Conservation (phyloP, 345 rosid genomes). For the Nephelium lappaceum region DNA sequence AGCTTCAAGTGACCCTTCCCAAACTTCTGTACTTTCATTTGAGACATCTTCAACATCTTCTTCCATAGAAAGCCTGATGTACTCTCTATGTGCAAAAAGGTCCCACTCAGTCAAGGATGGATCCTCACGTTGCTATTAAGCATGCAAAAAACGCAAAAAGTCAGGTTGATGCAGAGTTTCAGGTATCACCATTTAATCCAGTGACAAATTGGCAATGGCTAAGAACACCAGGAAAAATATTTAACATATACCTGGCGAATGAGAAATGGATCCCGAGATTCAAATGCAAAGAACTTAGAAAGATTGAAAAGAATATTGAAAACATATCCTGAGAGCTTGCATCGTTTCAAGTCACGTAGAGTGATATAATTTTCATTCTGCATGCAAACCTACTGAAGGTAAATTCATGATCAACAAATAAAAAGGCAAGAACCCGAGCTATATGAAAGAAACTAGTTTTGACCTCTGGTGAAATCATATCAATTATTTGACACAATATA, state of each 20-base stretch:
- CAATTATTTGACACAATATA: conserved; percentile 84
- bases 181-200: neutral
- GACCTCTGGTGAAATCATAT: conserved; percentile 90
- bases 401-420: conserved; percentile 1
- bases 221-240: conserved; percentile 3
- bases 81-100: conserved; percentile 72
- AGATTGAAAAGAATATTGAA: conserved; percentile 91
- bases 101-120: conserved; percentile 82
- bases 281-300: conserved; percentile 79
- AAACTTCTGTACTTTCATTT: conserved; percentile 71
- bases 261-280: conserved; percentile 78
- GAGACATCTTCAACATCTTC: conserved; percentile 80
- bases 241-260: conserved; percentile 64
- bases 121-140: conserved; percentile 61
- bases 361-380: conserved; percentile 75
- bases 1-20: conserved; percentile 76
- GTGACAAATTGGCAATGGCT: conserved; percentile 17
- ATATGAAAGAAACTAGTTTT: conserved; percentile 11
- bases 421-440: neutral
- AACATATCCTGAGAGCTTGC: conserved; percentile 76
- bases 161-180: neutral
- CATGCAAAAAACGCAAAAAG: conserved; percentile 6
- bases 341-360: conserved; percentile 61
- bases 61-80: conserved; percentile 72
- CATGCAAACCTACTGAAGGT: conserved; percentile 15